A percentile compares a stretch with the other conserved stretches of the same genome.
Conservation (phyloP, 129 eudicot species). For the Flaveria robusta region DNA sequence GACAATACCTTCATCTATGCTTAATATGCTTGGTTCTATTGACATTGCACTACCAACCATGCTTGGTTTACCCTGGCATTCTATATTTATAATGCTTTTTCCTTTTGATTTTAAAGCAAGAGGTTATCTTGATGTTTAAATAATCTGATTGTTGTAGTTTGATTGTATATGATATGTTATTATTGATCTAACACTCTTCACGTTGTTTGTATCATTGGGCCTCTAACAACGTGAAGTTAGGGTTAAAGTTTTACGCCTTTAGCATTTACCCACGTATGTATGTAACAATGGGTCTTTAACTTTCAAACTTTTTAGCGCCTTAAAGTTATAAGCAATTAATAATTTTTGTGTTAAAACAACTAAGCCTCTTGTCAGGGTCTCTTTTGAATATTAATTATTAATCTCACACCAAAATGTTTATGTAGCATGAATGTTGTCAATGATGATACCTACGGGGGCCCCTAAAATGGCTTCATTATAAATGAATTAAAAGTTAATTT, state of each 20-base stretch:
- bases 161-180: not conserved
- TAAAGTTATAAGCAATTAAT: not conserved
- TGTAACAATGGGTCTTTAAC: not conserved
- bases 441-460: too few species aligned
- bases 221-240: too few species aligned
- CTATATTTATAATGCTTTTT: not conserved
- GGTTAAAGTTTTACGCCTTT: not conserved
- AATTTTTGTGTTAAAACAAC: not conserved
- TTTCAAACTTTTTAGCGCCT: not conserved
- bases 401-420: too few species aligned
- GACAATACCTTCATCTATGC: conserved; percentile 39
- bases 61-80: conserved; percentile 37
- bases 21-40: conserved; percentile 25
- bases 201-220: not conserved
- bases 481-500: too few species aligned
- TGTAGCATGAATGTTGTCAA: too few species aligned
- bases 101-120: not conserved
- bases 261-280: not conserved
- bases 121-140: not conserved
- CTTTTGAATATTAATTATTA: too few species aligned
- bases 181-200: not conserved
- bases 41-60: conserved; percentile 38
- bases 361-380: too few species aligned
- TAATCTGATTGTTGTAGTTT: conserved; percentile 20
- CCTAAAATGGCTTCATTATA: too few species aligned